These are phyloP conservation scores for Bryoerythrophyllum caledonicum DNA, from an alignment of 225 moss, liverwort and hornwort species.

Conservation along the genomic window DNA sequence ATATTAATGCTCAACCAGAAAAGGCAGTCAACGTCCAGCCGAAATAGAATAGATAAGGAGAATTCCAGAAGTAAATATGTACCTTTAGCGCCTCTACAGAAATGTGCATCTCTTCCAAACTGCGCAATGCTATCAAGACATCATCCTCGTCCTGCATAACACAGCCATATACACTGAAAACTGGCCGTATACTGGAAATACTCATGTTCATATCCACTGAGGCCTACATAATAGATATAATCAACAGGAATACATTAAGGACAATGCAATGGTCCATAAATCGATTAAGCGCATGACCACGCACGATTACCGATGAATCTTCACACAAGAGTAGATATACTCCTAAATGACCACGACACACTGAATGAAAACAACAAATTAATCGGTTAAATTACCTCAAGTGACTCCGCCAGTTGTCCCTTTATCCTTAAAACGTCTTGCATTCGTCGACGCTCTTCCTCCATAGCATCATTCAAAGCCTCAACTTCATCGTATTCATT, in stretches of 20 bases:
- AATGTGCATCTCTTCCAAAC: conserved; percentile 78
- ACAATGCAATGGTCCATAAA: too few relatives aligned
- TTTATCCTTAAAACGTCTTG: conserved; percentile 66
- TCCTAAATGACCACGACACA: neutral
- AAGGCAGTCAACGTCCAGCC: neutral
- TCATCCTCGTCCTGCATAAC: conserved; percentile 75
- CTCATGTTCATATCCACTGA: neutral
- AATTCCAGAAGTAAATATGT: neutral
- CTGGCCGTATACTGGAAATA: neutral
- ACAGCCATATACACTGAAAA: conserved; percentile 21
- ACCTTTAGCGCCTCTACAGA: conserved; percentile 85
- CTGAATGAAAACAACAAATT: conserved; percentile 2
- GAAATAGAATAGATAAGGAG: neutral
- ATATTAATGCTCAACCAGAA: conserved; percentile 7
- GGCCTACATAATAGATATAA: neutral
- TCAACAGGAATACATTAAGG: neutral
- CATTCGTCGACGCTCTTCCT: conserved; percentile 65
- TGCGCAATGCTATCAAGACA: conserved; percentile 53
- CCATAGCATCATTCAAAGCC: conserved; percentile 75
- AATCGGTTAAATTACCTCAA: conserved; percentile 42
- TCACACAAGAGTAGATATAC: neutral
- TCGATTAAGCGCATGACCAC: neutral
- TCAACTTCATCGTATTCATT: conserved; percentile 59
- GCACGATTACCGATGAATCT: neutral
- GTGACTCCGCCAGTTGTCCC: conserved; percentile 54